Evolutionary conservation across 2,329 filamentous ascomycete genomes (phyloP).

Genomic region (Calonectria multiphialidica): DNA sequence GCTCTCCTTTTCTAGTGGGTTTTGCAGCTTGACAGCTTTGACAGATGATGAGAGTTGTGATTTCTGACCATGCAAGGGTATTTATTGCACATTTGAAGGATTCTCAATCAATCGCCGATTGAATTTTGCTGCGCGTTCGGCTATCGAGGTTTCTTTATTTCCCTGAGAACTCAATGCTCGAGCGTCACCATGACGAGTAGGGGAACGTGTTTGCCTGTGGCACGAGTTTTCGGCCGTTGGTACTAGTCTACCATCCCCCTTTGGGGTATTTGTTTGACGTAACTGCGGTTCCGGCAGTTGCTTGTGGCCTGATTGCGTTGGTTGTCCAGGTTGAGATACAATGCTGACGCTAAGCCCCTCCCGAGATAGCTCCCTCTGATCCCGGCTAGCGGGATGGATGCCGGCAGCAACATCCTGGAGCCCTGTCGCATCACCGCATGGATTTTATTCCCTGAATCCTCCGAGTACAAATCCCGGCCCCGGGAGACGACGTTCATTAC

Average conservation of each 20-base stretch:
- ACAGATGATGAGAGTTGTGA: not conserved
- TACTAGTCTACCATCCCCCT: not conserved
- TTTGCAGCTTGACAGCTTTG: not conserved
- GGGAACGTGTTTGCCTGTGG: not conserved
- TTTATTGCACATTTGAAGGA: not conserved
- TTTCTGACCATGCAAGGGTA: not conserved
- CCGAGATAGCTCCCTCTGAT: not conserved
- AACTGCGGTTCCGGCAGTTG: constrained; percentile 7
- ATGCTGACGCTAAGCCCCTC: constrained; percentile 2
- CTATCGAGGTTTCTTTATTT: not conserved
- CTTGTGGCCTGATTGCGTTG: not conserved
- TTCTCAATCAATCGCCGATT: not conserved
- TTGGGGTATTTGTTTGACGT: not conserved
- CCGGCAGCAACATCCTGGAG: not conserved
- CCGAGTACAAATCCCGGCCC: not conserved
- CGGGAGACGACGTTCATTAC: not conserved
- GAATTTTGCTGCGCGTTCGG: not conserved
- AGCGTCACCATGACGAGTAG: not conserved
- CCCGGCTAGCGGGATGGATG: constrained; percentile 5
- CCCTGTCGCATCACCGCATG: constrained; percentile 11
- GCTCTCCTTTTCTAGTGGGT: not conserved
- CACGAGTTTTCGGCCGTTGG: not conserved
- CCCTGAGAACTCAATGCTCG: not conserved
- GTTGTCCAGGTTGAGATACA: not conserved
- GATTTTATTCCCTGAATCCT: not conserved